phyloP scores from a whole-genome alignment of 2,329 filamentous ascomycete genomes.

The Phialophora verrucosa region DNA sequence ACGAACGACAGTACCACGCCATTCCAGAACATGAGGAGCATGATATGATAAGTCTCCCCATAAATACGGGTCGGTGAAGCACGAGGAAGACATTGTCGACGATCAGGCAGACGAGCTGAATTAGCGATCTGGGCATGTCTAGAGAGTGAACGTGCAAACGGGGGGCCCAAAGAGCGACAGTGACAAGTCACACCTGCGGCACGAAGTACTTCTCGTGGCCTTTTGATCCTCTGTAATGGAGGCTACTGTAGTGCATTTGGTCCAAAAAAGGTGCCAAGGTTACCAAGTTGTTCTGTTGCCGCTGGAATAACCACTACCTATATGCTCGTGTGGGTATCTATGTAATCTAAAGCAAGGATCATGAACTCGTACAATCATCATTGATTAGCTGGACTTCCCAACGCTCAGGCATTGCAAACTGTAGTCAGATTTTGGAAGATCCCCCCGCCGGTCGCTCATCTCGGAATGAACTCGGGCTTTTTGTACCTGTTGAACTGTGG shows the following conservation, averaged over 20 bases:
- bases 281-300: too few relatives aligned
- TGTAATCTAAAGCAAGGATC: neutral
- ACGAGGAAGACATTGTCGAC: too few relatives aligned
- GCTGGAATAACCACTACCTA: neutral
- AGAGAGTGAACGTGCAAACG: too few relatives aligned
- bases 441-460: slow-evolving; percentile 12
- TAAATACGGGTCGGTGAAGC: too few relatives aligned
- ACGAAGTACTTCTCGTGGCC: too few relatives aligned
- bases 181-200: too few relatives aligned
- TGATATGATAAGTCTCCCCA: too few relatives aligned
- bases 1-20: too few relatives aligned
- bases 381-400: neutral
- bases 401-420: neutral
- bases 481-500: slow-evolving; percentile 83
- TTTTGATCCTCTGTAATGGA: too few relatives aligned
- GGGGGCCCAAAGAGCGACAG: too few relatives aligned
- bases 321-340: slow-evolving; percentile 21
- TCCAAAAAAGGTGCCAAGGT: neutral
- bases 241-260: too few relatives aligned
- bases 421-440: neutral
- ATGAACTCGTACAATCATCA: slow-evolving; percentile 14
- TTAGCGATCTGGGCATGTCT: neutral
- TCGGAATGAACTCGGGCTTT: slow-evolving; percentile 71
- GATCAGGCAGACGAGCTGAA: neutral
- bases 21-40: too few relatives aligned